phyloP scores from a whole-genome alignment of 345 rosid genomes.

The Corchorus olitorius region DNA sequence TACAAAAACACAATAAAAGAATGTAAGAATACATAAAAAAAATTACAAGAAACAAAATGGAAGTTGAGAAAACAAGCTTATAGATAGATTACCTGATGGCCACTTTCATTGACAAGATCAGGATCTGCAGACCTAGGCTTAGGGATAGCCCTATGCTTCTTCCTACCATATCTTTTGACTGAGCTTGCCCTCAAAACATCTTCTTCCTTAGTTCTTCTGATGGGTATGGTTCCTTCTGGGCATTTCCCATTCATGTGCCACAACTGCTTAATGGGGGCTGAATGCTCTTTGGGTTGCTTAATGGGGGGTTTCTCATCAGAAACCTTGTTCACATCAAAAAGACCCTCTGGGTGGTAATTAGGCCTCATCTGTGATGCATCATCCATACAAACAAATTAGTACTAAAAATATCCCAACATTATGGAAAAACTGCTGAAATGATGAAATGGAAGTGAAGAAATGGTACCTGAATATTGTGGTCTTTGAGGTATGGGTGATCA shows the following conservation, averaged over 20 bases:
- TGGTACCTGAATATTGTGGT: slow-evolving; percentile 94
- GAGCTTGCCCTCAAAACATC: slow-evolving; percentile 96
- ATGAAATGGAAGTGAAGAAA: not conserved
- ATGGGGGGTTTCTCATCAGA: slow-evolving; percentile 9
- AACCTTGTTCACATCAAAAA: slow-evolving; percentile 75
- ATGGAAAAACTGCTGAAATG: not conserved
- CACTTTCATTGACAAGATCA: slow-evolving; percentile 76
- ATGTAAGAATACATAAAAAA: slow-evolving; percentile 9
- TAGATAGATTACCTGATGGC: slow-evolving; percentile 73
- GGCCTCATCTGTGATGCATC: slow-evolving; percentile 74
- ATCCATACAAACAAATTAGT: not conserved
- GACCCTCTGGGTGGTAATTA: slow-evolving; percentile 81
- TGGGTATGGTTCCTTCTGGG: slow-evolving; percentile 74
- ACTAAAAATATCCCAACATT: not conserved
- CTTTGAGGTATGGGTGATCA: slow-evolving; percentile 94
- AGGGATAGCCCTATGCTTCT: slow-evolving; percentile 77
- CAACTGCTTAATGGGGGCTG: slow-evolving; percentile 65
- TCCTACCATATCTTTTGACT: slow-evolving; percentile 89
- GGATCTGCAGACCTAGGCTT: slow-evolving; percentile 91
- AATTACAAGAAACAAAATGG: not conserved
- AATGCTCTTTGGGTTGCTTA: slow-evolving; percentile 43
- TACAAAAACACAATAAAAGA: slow-evolving; percentile 21
- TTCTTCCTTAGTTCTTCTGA: slow-evolving; percentile 83
- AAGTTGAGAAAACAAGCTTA: not conserved
- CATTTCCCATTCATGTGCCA: slow-evolving; percentile 86